Conservation (phyloP, 306 rosid genomes). For the Pyrus bretschneideri region DNA sequence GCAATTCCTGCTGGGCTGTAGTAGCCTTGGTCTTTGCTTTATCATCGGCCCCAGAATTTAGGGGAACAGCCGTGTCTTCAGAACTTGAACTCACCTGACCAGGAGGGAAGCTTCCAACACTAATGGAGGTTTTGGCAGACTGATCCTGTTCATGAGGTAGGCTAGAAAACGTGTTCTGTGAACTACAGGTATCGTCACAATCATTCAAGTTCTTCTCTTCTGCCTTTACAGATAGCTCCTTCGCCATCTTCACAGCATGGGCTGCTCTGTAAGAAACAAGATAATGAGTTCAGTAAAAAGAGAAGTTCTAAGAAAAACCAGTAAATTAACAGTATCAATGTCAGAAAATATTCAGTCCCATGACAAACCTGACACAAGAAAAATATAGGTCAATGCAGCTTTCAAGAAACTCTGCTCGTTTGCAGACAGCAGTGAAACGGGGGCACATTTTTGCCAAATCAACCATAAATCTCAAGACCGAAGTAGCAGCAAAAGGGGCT, state of each 20-base stretch:
- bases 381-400: constrained; percentile 91
- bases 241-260: constrained; percentile 87
- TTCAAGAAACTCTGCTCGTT: constrained; percentile 91
- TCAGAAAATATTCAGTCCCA: background rate
- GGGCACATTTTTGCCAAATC: constrained; percentile 98
- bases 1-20: constrained; percentile 35
- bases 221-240: constrained; percentile 72
- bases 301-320: background rate
- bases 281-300: constrained; percentile 11
- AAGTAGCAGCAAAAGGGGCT: constrained; percentile 96
- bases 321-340: background rate
- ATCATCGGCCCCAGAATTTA: constrained; percentile 33
- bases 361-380: constrained; percentile 91
- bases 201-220: constrained; percentile 75
- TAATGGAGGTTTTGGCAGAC: constrained; percentile 79
- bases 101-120: constrained; percentile 90
- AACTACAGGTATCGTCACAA: constrained; percentile 78
- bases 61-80: constrained; percentile 54
- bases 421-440: constrained; percentile 79
- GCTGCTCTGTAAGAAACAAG: constrained; percentile 72
- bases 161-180: constrained; percentile 85
- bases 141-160: constrained; percentile 79
- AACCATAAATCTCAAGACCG: constrained; percentile 95
- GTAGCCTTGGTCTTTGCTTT: constrained; percentile 32
- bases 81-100: constrained; percentile 88